Conservation (phyloP, 2,329 filamentous ascomycete genomes). For the Arthrobotrys sphaeroides region DNA sequence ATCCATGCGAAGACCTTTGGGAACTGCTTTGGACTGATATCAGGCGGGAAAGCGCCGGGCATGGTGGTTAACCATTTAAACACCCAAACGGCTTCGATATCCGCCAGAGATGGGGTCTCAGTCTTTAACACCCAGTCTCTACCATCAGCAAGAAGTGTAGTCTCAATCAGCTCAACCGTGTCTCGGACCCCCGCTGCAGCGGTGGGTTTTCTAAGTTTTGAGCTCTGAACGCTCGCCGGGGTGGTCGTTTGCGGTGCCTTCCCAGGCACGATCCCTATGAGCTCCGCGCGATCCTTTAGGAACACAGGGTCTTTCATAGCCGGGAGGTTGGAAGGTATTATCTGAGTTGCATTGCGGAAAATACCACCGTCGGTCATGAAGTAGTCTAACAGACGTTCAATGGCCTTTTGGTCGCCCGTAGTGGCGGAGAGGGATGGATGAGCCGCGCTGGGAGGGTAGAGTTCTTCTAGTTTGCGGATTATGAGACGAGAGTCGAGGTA, state of each 20-base stretch:
- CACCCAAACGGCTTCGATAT: conserved; percentile 75
- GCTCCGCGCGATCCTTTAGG: conserved; percentile 67
- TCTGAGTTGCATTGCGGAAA: conserved; percentile 66
- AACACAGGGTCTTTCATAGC: conserved; percentile 70
- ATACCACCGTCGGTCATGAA: conserved; percentile 65
- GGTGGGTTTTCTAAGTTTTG: conserved; percentile 61
- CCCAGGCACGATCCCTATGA: conserved; percentile 60
- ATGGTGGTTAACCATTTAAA: conserved; percentile 73
- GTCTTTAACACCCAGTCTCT: conserved; percentile 71
- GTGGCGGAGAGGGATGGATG: conserved; percentile 61
- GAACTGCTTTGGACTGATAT: conserved; percentile 67
- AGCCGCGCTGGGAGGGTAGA: conserved; percentile 64
- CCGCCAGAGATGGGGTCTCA: conserved; percentile 68
- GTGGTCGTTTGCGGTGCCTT: background rate
- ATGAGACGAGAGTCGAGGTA: conserved; percentile 77
- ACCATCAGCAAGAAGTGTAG: conserved; percentile 72
- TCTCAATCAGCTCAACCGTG: conserved; percentile 70
- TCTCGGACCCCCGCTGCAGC: conserved; percentile 68
- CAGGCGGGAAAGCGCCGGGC: conserved; percentile 67
- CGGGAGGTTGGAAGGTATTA: conserved; percentile 69
- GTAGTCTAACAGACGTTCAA: conserved; percentile 68
- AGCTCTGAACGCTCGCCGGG: background rate
- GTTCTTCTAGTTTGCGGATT: conserved; percentile 70
- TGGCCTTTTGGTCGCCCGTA: conserved; percentile 62
- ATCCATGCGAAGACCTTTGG: conserved; percentile 74